These are phyloP conservation scores for Ogataea pilisensis DNA, from an alignment of 805 yeast species.

Conservation along the genomic window DNA sequence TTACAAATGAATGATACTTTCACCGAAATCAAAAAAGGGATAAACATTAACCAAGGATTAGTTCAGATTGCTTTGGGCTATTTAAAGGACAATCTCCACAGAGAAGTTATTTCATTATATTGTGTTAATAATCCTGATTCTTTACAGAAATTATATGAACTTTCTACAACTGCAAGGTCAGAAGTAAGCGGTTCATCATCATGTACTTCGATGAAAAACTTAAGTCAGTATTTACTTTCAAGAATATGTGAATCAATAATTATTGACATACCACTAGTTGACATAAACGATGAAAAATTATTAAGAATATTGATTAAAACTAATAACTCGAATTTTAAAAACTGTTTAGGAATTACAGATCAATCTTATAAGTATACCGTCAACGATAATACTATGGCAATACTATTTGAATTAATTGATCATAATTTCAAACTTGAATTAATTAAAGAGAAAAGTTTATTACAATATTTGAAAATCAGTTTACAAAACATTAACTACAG, in stretches of 20 bases:
- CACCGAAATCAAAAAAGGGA: neutral
- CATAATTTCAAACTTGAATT: constrained; percentile 28
- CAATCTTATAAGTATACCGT: constrained; percentile 9
- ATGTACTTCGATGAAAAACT: constrained; percentile 16
- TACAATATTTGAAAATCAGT: constrained; percentile 18
- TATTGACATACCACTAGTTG: constrained; percentile 11
- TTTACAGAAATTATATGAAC: constrained; percentile 18
- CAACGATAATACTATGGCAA: constrained; percentile 17
- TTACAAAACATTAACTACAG: constrained; percentile 18
- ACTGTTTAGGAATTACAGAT: constrained; percentile 20
- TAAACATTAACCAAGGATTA: constrained; percentile 2
- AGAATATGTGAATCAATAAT: constrained; percentile 12
- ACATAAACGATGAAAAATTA: constrained; percentile 9
- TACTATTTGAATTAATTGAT: constrained; percentile 30
- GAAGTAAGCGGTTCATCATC: too few species aligned
- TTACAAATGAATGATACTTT: constrained; percentile 5
- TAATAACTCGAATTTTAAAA: constrained; percentile 15
- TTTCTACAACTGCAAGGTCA: constrained; percentile 20
- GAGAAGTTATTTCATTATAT: constrained; percentile 15
- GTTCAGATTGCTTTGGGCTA: constrained; percentile 2
- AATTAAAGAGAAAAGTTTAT: constrained; percentile 16
- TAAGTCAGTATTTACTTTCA: constrained; percentile 22
- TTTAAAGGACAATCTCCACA: constrained; percentile 14
- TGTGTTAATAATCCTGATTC: constrained; percentile 13
- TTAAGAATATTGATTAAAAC: constrained; percentile 15